Evolutionary conservation across 805 yeast species (phyloP), one percentile per base, ranked within the genome.

Genomic region (Starmerella riodocensis): DNA sequence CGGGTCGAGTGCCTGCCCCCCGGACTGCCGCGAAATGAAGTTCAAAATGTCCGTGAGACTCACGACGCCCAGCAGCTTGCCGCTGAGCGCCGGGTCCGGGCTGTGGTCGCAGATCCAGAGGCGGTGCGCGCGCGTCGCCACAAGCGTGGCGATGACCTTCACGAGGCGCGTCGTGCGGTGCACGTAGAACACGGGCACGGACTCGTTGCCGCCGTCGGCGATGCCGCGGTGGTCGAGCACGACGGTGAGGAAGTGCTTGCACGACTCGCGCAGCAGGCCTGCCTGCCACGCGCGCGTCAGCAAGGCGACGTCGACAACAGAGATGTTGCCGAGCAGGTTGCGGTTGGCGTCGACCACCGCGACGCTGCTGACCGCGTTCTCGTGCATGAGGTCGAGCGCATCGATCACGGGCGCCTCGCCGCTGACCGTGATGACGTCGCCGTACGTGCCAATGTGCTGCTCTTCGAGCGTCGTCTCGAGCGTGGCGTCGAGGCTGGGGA

Each of bases 171-270:
- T 74, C 29, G 71, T 69, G 45, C 74, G 73, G 46, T 82, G 78
- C 20, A 88, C 95, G 58, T 88, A 94, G 69, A 88, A 88, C 29
- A 91, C 88, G 14, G 98, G 98, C 67, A 79, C 88, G 30, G 93
- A 84, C 63, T 88, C 98, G 60, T 86, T 85, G 7, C 51, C 51
- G 37, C 95, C 95, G 55, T 85, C 86, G 53, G 79, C 93, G 24
- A 88, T 68, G 17, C 98, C 98, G 55, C 94, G 76, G 40, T 78
- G 77, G 48, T 80, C 78, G 47, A 91, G 69, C 45, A 86, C 85
- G 46, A 85, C 78, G 12, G 93, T 75, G 42, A 88, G 74, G 57
- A 88, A 88, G 60, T 81, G 91, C 53, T 84, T 67, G 60, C 94
- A 91, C 6, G 91, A 69, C 57, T 80, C 78, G 53, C 78, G 78